Base-by-base conservation (phyloP, 2,329 filamentous ascomycete genomes). In the Exophiala sp. region DNA sequence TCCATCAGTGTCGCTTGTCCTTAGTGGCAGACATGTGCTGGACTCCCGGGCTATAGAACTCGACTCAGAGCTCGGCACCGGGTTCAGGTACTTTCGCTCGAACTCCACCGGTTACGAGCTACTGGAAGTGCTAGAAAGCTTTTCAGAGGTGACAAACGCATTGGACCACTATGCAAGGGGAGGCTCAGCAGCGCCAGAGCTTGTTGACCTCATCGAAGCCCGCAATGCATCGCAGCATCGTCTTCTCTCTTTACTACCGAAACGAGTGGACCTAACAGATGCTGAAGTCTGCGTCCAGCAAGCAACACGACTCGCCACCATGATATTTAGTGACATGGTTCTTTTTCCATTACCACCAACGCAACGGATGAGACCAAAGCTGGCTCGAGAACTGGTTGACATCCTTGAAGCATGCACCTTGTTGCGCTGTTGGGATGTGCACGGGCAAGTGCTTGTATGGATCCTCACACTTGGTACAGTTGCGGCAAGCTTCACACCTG, bases 301-400 rank as follows among this genome's bases (percentile, higher is more conserved):
- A 6, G 52, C 55, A 34, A 21, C 38, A 11, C 55, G 58, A 3
- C 16, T 60, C 5, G 58, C 48, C 9, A 47, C 49, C 11, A 16
- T 60, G 41, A 47, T 58, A n/a, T 60, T 53, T 43, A 52, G 48
- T 16, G 58, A 60, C 21, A 55, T 60, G 54, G 58, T 54, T 8
- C 42, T 60, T 18, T 57, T 60, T 18, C 55, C 58, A 9, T 32
- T 60, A 2, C 58, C 55, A 11, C 50, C 48, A 9, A 42, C 41
- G n/a, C 54, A 57, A 44, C 24, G 50, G 11, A 40, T 60, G 40
- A 57, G 52, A 16, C 44, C 43, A 4, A 45, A 48, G 29, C 46
- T 57, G n/a, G 52, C 55, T 14, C 29, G 38, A 12, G 44, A 52
- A 45, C 43, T 60, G n/a, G 33, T 42, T 18, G 44, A 55, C 14